Percentiles rank a stretch among this genome's conserved stretches.
These are phyloP conservation scores for Paecilomyces sp. DNA, from an alignment of 2,329 filamentous ascomycete genomes.

Conservation along the genomic window DNA sequence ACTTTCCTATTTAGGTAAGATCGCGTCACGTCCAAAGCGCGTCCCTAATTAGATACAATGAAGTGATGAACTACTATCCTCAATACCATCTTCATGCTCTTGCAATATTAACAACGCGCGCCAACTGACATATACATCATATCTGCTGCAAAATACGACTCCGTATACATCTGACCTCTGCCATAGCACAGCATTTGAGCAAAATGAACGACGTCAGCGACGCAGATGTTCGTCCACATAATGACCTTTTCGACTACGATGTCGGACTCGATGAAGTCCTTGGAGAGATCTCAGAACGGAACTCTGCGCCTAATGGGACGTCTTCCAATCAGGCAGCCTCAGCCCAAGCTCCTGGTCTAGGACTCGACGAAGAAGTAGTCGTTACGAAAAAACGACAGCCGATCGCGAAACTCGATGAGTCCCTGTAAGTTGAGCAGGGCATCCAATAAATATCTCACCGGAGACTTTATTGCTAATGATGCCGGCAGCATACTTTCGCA, in stretches of 20 bases:
- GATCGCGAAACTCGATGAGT: slow-evolving; percentile 79
- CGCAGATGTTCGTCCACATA: slow-evolving; percentile 28
- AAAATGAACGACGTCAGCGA: background rate
- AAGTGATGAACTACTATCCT: background rate
- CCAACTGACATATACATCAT: background rate
- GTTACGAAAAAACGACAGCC: slow-evolving; percentile 71
- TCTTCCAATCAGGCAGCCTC: slow-evolving; percentile 7
- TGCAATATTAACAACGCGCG: background rate
- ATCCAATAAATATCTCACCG: background rate
- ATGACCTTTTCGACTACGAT: slow-evolving; percentile 72
- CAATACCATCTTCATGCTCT: background rate
- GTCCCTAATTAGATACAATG: background rate
- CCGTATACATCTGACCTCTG: no score
- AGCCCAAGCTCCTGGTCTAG: slow-evolving; percentile 52
- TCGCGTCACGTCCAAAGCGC: background rate
- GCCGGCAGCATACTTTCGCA: slow-evolving; percentile 65
- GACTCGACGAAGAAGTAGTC: slow-evolving; percentile 80
- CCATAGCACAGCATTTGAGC: background rate
- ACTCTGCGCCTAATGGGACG: slow-evolving; percentile 11
- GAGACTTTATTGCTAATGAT: slow-evolving; percentile 1
- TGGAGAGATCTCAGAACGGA: slow-evolving; percentile 23
- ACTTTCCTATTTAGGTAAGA: background rate
- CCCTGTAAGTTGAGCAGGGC: slow-evolving; percentile 45
- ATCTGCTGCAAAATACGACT: no score
- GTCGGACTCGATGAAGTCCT: slow-evolving; percentile 49